These are phyloP conservation scores for Hanseniaspora lindneri DNA, from an alignment of 805 yeast species.

Conservation along the genomic window DNA sequence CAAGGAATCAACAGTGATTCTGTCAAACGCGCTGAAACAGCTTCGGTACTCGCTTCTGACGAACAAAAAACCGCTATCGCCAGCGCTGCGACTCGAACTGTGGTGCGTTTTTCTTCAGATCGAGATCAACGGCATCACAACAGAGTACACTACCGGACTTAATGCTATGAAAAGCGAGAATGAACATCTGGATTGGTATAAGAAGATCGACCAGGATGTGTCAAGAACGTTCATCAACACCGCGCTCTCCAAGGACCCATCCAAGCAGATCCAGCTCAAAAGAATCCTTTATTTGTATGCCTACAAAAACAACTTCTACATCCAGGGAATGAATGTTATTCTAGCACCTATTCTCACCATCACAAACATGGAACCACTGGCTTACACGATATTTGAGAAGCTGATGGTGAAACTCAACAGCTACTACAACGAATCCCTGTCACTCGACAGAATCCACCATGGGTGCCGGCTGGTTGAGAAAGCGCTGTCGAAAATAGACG, in stretches of 20 bases:
- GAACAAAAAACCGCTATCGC: background rate
- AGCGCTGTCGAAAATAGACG: constrained; percentile 60
- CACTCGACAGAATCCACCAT: constrained; percentile 55
- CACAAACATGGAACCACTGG: constrained; percentile 60
- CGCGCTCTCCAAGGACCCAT: background rate
- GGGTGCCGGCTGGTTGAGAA: constrained; percentile 63
- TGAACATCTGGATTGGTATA: constrained; percentile 1
- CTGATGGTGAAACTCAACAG: constrained; percentile 62
- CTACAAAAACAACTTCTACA: constrained; percentile 36
- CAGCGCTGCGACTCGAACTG: constrained; percentile 2
- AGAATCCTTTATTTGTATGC: constrained; percentile 11
- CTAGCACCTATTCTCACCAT: constrained; percentile 74
- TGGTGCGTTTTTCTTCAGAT: constrained; percentile 9
- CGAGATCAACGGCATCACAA: constrained; percentile 1
- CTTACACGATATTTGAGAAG: constrained; percentile 57
- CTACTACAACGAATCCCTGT: constrained; percentile 62
- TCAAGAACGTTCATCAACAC: constrained; percentile 11
- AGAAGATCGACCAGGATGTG: constrained; percentile 8
- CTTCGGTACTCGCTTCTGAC: constrained; percentile 10
- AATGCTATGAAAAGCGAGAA: constrained; percentile 5
- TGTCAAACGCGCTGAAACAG: constrained; percentile 11
- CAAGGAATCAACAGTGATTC: constrained; percentile 11
- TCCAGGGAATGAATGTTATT: constrained; percentile 85
- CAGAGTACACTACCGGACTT: constrained; percentile 4
- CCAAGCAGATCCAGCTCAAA: constrained; percentile 1